Evolutionary conservation across 2,329 filamentous ascomycete genomes (phyloP).

Genomic region (Ophiostoma montium): DNA sequence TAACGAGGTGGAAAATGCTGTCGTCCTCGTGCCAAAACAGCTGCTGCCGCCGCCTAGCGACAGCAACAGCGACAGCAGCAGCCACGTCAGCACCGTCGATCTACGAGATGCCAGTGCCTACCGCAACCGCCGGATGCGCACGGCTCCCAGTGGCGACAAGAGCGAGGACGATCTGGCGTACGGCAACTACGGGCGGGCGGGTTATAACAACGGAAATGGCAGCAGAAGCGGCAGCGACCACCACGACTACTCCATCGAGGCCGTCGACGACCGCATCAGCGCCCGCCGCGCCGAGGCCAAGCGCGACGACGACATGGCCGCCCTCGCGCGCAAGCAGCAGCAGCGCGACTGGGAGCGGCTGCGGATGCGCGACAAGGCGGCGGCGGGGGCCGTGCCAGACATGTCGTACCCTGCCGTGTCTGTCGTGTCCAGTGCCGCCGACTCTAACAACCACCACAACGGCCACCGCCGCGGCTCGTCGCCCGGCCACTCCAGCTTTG

Average conservation of each 20-base stretch:
- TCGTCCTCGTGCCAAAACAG: not conserved
- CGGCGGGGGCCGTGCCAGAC: not conserved
- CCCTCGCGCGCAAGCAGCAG: not conserved
- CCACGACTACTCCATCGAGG: not conserved
- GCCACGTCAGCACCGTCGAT: not conserved
- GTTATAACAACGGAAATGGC: not conserved
- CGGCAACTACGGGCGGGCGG: not conserved
- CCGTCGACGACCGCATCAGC: conserved; percentile 1
- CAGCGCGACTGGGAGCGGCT: conserved; percentile 9
- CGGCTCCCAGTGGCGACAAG: not conserved
- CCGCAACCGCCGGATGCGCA: not conserved
- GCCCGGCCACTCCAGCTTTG: not conserved
- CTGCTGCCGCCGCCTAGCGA: not conserved
- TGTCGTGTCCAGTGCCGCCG: too few relatives aligned
- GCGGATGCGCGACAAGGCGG: conserved; percentile 8
- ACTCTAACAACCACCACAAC: too few relatives aligned
- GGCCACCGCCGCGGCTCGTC: too few relatives aligned
- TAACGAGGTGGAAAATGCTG: not conserved
- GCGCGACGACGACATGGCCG: not conserved
- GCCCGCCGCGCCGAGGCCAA: conserved; percentile 1
- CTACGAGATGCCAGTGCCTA: not conserved
- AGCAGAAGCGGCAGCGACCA: not conserved
- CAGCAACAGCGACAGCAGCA: not conserved
- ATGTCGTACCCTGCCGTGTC: not conserved
- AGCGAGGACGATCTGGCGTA: not conserved